Conservation (phyloP, 306 rosid genomes). For the Carpinus viminea region DNA sequence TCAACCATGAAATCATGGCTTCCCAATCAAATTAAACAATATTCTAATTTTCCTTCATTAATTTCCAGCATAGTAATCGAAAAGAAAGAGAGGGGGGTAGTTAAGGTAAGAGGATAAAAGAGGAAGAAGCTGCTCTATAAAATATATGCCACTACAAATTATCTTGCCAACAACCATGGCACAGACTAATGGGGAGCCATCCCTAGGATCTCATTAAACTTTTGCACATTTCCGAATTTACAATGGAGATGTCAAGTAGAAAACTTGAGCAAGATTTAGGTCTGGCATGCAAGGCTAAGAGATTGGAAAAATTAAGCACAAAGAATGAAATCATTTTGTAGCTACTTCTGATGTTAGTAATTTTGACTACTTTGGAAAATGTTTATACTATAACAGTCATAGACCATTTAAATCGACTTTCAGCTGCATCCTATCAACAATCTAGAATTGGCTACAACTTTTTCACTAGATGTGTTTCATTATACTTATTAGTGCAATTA, state of each 20-base stretch:
- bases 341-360: neutral
- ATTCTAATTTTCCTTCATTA: neutral
- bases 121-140: neutral
- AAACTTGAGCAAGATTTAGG: neutral
- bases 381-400: neutral
- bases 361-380: neutral
- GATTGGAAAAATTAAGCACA: neutral
- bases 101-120: neutral
- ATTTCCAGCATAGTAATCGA: neutral
- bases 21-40: neutral
- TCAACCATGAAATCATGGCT: neutral
- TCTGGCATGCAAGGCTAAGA: neutral
- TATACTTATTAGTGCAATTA: neutral
- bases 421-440: neutral
- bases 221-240: neutral
- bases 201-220: neutral
- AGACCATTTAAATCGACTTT: neutral
- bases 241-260: neutral
- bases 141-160: neutral
- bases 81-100: neutral
- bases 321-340: neutral
- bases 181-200: neutral
- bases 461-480: neutral
- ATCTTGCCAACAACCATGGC: neutral
- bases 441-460: neutral